Conservation (phyloP, 2,329 filamentous ascomycete species). For the Xylariaceae sp. region DNA sequence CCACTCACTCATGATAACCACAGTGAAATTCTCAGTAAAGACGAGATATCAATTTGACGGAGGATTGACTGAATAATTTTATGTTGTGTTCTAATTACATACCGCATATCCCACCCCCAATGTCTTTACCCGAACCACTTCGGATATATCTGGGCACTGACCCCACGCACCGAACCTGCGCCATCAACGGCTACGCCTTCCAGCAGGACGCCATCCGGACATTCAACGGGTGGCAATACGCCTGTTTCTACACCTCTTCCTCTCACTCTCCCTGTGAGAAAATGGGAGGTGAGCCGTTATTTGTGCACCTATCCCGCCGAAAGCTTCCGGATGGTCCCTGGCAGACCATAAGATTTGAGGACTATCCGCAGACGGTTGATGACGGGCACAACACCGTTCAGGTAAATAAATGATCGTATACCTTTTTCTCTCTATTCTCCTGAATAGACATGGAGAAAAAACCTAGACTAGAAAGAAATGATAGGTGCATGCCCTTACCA, state of each 20-base stretch:
- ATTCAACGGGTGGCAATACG: constrained; percentile 44
- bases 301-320: constrained; percentile 41
- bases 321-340: constrained; percentile 36
- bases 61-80: too few relatives aligned
- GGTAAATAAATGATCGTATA: constrained; percentile 25
- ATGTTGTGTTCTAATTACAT: too few relatives aligned
- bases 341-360: constrained; percentile 42
- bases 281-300: constrained; percentile 30
- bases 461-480: too few relatives aligned
- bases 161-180: constrained; percentile 31
- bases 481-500: too few relatives aligned
- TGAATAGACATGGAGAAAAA: too few relatives aligned
- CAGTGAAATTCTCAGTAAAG: too few relatives aligned
- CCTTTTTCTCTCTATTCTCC: too few relatives aligned
- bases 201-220: constrained; percentile 44
- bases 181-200: constrained; percentile 44
- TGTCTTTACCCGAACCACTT: constrained; percentile 28
- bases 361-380: constrained; percentile 44
- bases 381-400: constrained; percentile 50
- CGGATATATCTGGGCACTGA: constrained; percentile 32
- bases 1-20: too few relatives aligned
- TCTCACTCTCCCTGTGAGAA: constrained; percentile 12
- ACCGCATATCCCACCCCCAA: too few relatives aligned
- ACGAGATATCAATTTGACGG: too few relatives aligned
- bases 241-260: constrained; percentile 37